Conservation (phyloP, 768 basidiomycete genomes). For the Calocybe gangraenosa region DNA sequence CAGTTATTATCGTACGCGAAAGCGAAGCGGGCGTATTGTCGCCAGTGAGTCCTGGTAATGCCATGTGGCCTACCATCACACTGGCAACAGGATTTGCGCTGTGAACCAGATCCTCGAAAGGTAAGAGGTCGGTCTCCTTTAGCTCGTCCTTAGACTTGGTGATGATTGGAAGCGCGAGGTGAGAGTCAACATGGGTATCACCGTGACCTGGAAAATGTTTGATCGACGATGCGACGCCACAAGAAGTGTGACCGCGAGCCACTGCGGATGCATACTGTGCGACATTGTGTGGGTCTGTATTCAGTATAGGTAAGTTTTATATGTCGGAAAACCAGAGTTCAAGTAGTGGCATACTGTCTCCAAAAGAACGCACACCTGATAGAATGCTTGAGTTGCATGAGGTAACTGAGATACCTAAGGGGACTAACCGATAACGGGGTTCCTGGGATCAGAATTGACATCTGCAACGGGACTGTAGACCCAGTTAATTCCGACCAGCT, state of each 20-base stretch:
- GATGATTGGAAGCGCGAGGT: constrained; percentile 61
- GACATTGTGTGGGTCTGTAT: constrained; percentile 53
- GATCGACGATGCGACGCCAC: constrained; percentile 53
- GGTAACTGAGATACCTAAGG: background rate
- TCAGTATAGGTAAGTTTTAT: background rate
- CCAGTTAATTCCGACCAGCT: constrained; percentile 66
- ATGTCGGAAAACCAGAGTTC: background rate
- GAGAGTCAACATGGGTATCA: constrained; percentile 69
- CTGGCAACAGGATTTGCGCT: constrained; percentile 36
- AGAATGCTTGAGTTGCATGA: constrained; percentile 3
- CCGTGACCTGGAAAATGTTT: constrained; percentile 79
- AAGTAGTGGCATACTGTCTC: constrained; percentile 45
- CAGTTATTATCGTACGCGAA: constrained; percentile 47
- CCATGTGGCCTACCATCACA: constrained; percentile 76
- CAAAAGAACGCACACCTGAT: constrained; percentile 65
- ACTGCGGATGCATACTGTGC: constrained; percentile 44
- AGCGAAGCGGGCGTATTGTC: constrained; percentile 57
- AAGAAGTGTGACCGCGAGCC: constrained; percentile 40
- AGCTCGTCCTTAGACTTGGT: constrained; percentile 42
- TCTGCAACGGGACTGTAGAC: constrained; percentile 68
- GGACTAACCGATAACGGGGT: constrained; percentile 65
- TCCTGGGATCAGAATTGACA: constrained; percentile 63
- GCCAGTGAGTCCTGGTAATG: constrained; percentile 53
- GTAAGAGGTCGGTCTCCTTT: constrained; percentile 46
- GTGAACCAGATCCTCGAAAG: constrained; percentile 47